A percentile compares a stretch with the other conserved stretches of the same genome.
These are phyloP conservation scores for Aureobasidium melanogenum DNA, from an alignment of 2,329 filamentous ascomycete genomes.

Conservation along the genomic window DNA sequence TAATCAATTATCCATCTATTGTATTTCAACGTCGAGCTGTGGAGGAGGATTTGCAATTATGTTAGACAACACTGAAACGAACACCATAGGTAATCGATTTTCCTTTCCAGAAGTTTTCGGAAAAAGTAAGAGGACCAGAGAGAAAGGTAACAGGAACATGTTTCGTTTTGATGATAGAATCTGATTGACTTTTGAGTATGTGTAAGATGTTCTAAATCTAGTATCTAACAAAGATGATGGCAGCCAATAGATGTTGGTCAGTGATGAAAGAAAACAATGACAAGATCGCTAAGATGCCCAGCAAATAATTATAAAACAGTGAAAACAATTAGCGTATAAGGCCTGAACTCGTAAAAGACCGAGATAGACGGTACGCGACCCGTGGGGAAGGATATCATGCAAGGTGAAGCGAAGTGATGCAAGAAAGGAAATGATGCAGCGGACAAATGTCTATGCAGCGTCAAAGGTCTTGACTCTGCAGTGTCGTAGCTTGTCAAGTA, in stretches of 20 bases:
- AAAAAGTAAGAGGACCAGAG: neutral
- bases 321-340: constrained; percentile 3
- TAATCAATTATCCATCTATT: neutral
- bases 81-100: neutral
- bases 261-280: neutral
- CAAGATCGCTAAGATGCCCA: neutral
- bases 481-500: constrained; percentile 14
- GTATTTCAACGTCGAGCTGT: neutral
- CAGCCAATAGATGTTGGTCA: neutral
- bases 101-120: neutral
- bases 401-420: neutral
- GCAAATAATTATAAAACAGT: neutral
- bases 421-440: neutral
- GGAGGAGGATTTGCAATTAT: neutral
- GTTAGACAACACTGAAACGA: neutral
- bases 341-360: constrained; percentile 8
- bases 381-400: neutral
- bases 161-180: neutral
- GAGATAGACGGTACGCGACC: constrained; percentile 3
- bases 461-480: constrained; percentile 14
- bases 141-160: neutral
- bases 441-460: neutral
- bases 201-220: neutral
- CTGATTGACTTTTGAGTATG: constrained; percentile 1
- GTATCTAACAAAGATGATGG: neutral